Percentiles rank a stretch among this genome's conserved stretches.
Evolutionary conservation across 2,329 filamentous ascomycete genomes (phyloP).

Genomic region (Rhynchosporium secalis): DNA sequence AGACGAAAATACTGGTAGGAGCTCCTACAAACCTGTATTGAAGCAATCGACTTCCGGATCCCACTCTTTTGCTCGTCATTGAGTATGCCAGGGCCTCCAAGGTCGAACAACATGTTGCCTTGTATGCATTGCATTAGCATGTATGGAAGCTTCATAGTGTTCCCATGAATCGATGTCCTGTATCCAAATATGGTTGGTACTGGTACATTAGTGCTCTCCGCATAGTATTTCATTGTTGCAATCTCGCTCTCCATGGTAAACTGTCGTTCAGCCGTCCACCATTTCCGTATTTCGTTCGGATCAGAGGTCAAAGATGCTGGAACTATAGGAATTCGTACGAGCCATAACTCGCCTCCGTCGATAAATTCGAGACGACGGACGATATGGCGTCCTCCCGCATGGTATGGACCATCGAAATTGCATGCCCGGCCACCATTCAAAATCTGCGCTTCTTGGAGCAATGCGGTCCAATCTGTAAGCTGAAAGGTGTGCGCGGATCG

Average conservation of each 20-base stretch:
- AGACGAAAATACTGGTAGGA: background rate
- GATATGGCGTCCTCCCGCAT: background rate
- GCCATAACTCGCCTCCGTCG: background rate
- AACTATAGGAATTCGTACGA: background rate
- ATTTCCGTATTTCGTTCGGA: background rate
- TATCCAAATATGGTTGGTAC: background rate
- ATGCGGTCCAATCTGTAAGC: background rate
- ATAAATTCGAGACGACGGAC: background rate
- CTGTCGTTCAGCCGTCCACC: background rate
- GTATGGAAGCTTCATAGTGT: background rate
- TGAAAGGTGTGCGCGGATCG: background rate
- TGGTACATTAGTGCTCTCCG: background rate
- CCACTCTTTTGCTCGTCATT: background rate
- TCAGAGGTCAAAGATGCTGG: background rate
- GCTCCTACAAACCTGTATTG: background rate
- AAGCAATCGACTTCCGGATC: background rate
- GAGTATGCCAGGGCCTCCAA: background rate
- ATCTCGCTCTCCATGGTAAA: background rate
- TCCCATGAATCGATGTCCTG: background rate
- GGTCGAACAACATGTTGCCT: background rate
- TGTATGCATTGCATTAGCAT: background rate
- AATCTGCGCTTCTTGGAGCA: background rate
- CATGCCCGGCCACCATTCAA: background rate
- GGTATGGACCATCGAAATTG: background rate
- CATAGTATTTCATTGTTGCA: background rate